phyloP scores from a whole-genome alignment of 768 basidiomycete species.

The Rhodotorula kratochvilovae region DNA sequence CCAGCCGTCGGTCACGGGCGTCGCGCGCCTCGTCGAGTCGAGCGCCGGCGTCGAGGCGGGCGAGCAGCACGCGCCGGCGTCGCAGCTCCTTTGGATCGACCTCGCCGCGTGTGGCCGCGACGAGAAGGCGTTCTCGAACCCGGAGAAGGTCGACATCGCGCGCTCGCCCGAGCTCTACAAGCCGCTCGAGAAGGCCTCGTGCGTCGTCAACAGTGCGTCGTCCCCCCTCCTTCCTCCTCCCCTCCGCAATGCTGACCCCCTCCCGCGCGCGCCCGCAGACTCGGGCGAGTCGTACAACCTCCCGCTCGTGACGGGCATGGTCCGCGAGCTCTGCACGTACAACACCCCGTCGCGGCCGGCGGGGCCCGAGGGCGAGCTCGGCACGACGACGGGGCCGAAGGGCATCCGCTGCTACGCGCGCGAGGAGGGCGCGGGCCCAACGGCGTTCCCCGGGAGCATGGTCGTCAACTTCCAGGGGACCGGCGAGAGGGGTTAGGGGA shows the following conservation, averaged over 20 bases:
- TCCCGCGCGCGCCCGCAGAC: neutral
- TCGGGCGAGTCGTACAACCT: constrained; percentile 13
- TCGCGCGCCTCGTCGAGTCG: constrained; percentile 15
- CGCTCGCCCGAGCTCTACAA: constrained; percentile 4
- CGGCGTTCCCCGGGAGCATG: neutral
- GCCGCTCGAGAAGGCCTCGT: neutral
- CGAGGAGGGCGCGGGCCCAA: neutral
- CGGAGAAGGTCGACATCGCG: constrained; percentile 1
- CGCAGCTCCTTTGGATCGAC: constrained; percentile 14
- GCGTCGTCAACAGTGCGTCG: constrained; percentile 5
- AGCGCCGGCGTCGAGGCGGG: neutral
- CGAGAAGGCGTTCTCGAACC: neutral
- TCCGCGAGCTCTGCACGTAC: constrained; percentile 1
- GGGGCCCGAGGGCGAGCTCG: constrained; percentile 7
- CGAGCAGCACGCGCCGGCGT: too few relatives aligned
- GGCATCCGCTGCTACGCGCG: neutral
- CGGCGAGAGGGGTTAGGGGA: too few relatives aligned
- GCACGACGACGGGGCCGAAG: neutral
- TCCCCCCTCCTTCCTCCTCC: neutral
- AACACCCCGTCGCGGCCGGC: neutral
- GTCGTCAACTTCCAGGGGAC: neutral
- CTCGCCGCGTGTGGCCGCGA: constrained; percentile 7
- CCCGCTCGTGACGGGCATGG: neutral
- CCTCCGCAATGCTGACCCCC: neutral
- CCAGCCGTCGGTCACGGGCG: constrained; percentile 16